Conservation (phyloP, 108 stramenopile species). For the Schizochytrium sp. region DNA sequence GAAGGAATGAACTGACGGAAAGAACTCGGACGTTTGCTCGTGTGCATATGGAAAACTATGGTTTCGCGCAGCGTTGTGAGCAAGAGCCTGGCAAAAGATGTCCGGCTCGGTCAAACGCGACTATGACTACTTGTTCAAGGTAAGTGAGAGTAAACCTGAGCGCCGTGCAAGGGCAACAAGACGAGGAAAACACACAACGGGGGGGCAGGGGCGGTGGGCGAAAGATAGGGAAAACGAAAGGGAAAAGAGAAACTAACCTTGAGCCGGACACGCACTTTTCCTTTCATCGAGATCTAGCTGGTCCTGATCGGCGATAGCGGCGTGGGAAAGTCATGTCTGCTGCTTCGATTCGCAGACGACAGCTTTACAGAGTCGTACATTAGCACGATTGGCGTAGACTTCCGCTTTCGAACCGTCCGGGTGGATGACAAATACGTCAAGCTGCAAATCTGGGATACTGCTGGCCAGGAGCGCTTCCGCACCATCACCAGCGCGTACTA, state of each 20-base stretch:
- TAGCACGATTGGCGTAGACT: conserved; percentile 98
- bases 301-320: conserved; percentile 97
- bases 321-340: conserved; percentile 94
- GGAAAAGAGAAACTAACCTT: background rate
- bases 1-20: too few relatives aligned
- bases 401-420: conserved; percentile 89
- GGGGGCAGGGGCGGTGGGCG: too few relatives aligned
- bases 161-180: background rate
- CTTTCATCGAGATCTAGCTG: conserved; percentile 72
- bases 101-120: conserved; percentile 19
- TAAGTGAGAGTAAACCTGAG: background rate
- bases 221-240: too few relatives aligned
- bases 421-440: conserved; percentile 81
- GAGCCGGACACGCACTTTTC: background rate
- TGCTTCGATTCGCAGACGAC: conserved; percentile 97
- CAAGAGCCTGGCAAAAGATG: background rate
- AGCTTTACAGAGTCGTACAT: conserved; percentile 97
- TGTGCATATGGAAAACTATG: too few relatives aligned
- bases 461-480: conserved; percentile 92
- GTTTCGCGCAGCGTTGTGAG: too few relatives aligned
- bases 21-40: too few relatives aligned
- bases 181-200: background rate
- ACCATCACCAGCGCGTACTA: conserved; percentile 86
- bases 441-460: conserved; percentile 80
- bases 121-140: conserved; percentile 29